Conservation (phyloP, 1,139 yeast species). For the Geotrichum bryndzae region DNA sequence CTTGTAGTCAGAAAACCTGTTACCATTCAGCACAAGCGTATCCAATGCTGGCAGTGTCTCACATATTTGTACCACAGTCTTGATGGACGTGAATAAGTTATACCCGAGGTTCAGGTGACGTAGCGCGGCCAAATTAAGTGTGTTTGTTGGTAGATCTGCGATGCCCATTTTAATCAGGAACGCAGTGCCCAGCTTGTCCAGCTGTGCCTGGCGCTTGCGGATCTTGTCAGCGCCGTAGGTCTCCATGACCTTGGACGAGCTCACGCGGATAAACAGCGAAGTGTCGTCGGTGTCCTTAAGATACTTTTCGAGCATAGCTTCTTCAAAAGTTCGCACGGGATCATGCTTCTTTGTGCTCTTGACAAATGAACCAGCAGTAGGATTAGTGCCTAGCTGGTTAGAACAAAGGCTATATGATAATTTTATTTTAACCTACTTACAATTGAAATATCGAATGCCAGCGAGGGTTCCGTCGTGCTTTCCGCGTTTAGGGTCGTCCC, state of each 20-base stretch:
- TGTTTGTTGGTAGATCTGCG: conserved; percentile 4
- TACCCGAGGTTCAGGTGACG: conserved; percentile 53
- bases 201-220: conserved; percentile 44
- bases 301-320: conserved; percentile 50
- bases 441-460: conserved; percentile 44
- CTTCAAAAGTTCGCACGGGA: conserved; percentile 36
- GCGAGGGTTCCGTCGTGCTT: conserved; percentile 50
- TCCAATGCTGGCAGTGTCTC: conserved; percentile 37
- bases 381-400: conserved; percentile 13
- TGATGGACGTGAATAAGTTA: conserved; percentile 48
- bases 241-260: conserved; percentile 50
- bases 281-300: conserved; percentile 32
- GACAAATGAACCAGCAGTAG: conserved; percentile 59
- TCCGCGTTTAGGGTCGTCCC: conserved; percentile 65
- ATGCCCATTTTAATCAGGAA: conserved; percentile 19
- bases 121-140: conserved; percentile 30
- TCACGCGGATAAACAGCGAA: conserved; percentile 24
- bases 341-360: conserved; percentile 42
- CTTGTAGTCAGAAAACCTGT: conserved; percentile 41
- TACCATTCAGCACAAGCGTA: conserved; percentile 57
- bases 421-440: conserved; percentile 14
- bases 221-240: conserved; percentile 60
- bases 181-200: conserved; percentile 40
- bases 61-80: conserved; percentile 40
- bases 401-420: not conserved